phyloP scores from a whole-genome alignment of 2,329 filamentous ascomycete genomes.

The Colletotrichum limetticola region DNA sequence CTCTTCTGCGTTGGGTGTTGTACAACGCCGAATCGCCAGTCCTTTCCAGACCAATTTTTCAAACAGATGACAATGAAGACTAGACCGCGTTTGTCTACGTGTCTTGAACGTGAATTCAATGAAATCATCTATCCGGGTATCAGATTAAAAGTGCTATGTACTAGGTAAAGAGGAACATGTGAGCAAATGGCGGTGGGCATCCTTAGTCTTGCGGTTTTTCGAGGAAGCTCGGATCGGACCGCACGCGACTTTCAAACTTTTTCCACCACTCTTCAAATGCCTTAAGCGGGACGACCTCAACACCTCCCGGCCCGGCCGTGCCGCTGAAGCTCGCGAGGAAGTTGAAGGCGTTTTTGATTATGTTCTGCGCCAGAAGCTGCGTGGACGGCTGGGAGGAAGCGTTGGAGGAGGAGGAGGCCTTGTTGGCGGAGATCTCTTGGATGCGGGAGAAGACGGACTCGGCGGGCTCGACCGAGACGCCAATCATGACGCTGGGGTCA shows the following conservation, averaged over 20 bases:
- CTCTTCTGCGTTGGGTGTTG: background rate
- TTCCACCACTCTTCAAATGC: constrained; percentile 98
- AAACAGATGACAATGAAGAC: background rate
- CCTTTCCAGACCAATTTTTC: background rate
- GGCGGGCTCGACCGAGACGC: constrained; percentile 83
- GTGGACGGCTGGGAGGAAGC: constrained; percentile 64
- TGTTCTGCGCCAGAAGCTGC: constrained; percentile 85
- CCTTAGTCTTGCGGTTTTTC: constrained; percentile 65
- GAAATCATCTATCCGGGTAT: constrained; percentile 4
- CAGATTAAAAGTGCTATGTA: background rate
- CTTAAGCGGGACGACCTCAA: constrained; percentile 92
- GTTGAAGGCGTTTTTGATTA: constrained; percentile 98
- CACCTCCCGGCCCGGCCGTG: constrained; percentile 67
- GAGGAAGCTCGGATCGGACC: constrained; percentile 88
- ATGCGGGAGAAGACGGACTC: constrained; percentile 78
- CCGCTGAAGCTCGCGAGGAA: constrained; percentile 90
- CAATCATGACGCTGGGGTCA: constrained; percentile 72
- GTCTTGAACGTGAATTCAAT: background rate
- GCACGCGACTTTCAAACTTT: constrained; percentile 91
- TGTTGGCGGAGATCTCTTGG: constrained; percentile 63
- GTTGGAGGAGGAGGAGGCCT: constrained; percentile 41
- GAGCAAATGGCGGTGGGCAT: background rate
- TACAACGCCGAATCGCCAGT: background rate
- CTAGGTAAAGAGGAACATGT: background rate
- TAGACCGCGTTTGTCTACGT: background rate